Evolutionary conservation across 1,284 basidiomycete genomes (phyloP).

Genomic region (Inonotus hispidus): DNA sequence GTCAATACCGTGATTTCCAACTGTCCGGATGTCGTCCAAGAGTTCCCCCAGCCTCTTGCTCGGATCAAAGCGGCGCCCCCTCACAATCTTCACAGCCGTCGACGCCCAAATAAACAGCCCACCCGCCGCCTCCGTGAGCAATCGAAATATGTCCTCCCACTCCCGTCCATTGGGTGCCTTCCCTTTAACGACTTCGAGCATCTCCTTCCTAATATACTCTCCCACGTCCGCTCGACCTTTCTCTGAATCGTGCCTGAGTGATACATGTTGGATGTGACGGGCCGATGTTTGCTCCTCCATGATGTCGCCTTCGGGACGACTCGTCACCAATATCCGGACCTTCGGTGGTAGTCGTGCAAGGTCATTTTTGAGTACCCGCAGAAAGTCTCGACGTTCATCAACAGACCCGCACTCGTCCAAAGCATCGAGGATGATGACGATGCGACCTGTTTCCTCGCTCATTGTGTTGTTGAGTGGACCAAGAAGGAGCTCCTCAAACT

Average conservation of each 20-base stretch:
- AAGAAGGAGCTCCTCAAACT: neutral
- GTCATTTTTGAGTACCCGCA: neutral
- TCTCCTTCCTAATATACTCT: neutral
- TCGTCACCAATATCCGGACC: neutral
- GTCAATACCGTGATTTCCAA: neutral
- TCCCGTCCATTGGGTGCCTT: neutral
- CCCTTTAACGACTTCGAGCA: neutral
- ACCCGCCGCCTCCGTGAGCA: neutral
- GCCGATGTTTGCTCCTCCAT: neutral
- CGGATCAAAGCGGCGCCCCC: neutral
- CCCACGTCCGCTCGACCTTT: neutral
- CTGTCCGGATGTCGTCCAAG: neutral
- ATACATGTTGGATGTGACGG: neutral
- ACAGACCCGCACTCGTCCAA: neutral
- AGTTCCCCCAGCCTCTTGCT: neutral
- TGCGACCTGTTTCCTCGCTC: neutral
- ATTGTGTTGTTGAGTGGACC: neutral
- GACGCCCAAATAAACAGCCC: slow-evolving; percentile 13
- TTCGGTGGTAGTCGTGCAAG: neutral
- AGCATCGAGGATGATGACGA: neutral
- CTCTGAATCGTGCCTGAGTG: neutral
- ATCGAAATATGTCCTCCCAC: neutral
- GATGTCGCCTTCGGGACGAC: neutral
- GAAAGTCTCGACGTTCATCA: neutral
- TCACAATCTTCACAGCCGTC: neutral